Evolutionary conservation across 352 stramenopile species (phyloP), one percentile per base, ranked within the genome.

Genomic region (Plasmopara halstedii): DNA sequence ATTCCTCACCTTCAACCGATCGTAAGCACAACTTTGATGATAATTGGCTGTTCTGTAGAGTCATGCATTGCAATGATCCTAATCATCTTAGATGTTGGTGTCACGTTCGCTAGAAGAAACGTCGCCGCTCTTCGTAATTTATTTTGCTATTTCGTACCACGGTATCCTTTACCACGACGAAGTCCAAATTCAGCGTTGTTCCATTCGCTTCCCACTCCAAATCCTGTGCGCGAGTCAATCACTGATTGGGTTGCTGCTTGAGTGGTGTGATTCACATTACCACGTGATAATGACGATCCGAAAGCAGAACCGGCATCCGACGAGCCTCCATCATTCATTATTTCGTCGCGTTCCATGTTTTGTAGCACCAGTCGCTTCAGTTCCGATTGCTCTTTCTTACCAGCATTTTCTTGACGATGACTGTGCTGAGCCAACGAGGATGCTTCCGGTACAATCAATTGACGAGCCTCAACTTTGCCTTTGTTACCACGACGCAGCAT

Each of bases 401-500:
- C 82, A 18, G 72, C 79, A 39, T 88, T 73, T 55, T 94, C 81
- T 46, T 96, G 83, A 17, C 81, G 83, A 39, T 88, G 76, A 43
- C 84, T 88, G 53, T 95, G 83, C 54, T 89, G 78, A 6, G 93
- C 95, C 27, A 99, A 64, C 39, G 92, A 98, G 17, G 93, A 98
- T 22, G 81, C 81, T 37, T 87, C 82, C 0, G 95, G 93, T 13
- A 99, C 92, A 13, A 97, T 50, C 33, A 99, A 60, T 39, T 94
- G 69, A 19, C 95, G 93, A 0, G 94, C 88, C 52, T 98, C 95
- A 45, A 97, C 78, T 53, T 97, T 97, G 52, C 95, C 95, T 68
- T 98, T 98, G 68, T 97, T 97, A 15, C 95, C 95, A 38, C 95
- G 90, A 50, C 96, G 96, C 6, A 99, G 60, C 52, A 99, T 83